Evolutionary conservation across 2,329 filamentous ascomycete species (phyloP), one percentile per base, ranked within the genome.

Genomic region (Aspergillus oerlinghausenensis): DNA sequence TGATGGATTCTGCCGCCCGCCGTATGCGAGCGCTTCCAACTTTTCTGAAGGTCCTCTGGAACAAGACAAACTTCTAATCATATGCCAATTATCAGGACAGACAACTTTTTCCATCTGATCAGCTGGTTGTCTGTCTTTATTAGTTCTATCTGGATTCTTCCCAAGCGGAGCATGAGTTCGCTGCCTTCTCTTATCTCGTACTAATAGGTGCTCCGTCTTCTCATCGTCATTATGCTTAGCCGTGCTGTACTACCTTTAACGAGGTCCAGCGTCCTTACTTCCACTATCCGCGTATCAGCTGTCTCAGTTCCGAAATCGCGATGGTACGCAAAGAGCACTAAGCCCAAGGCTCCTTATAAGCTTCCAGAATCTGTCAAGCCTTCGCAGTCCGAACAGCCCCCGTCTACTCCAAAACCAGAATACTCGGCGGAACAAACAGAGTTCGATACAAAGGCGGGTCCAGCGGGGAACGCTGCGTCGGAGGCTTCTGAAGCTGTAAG

Each of bases 191-290:
- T 54, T 55, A 32, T 56, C 51, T 56, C 38, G 50, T 25, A 32
- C 23, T 54, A 58, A 61, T 63, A 59, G 51, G 60, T 54, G 38
- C 51, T 51, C 58, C 51, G 55, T 56, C 52, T 57, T 55, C 56
- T 40, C 35, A 55, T 32, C 50, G 42, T 52, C 65, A 71, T 60
- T 53, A 79, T 79, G 77, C 73, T 79, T 61, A 76, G 73, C 63
- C 76, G 76, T 66, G 73, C 75, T 58, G 68, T 74, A 55, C 65
- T 78, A 63, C 75, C 76, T 73, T 70, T 77, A 50, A 62, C 73
- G 68, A 78, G 75, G 75, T 71, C 70, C 52, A 73, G 71, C 61
- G 68, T 69, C 59, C 64, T 74, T 62, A 63, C 68, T 58, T 68
- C 72, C 53, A 64, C 72, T 56, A 62, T 71, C 60, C 71, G 73